Base-by-base conservation (phyloP, 306 rosid species). In the Potentilla sterilis region DNA sequence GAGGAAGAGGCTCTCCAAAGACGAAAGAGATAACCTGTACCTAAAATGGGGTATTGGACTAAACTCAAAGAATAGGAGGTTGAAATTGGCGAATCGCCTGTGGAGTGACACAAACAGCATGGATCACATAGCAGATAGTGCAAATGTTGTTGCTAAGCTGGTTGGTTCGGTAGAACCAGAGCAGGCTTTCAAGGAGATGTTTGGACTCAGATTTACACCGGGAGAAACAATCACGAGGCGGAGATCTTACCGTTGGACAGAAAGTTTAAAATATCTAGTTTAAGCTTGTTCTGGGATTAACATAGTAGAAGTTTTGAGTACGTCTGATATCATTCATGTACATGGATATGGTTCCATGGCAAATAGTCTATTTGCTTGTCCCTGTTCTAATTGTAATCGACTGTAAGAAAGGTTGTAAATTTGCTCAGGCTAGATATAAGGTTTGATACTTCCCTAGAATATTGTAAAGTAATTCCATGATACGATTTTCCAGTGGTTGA, bases 151-250 rank as follows among this genome's bases (percentile, higher is more conserved):
- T 75, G 90, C 89, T 61, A 92, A 92, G 81, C 80, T 92, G 79
- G 87, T 92, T 47, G 92, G 97, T 46, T 80, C 83, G 11, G 92
- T 90, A 47, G 90, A 89, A 82, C 96, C 99, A 42, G 88, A 88
- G 24, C 85, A 77, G 28, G 99, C 99, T 32, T 89, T 85, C 85
- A 96, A 86, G 93, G 99, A 92, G 86, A 92, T 96, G 99, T 96
- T 96, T 81, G 99, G 97, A 13, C 99, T 96, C 75, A 92, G 89
- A 87, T 92, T 96, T 81, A 81, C 91, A n/a, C 96, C 97, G 37
- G 61, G 88, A 37, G 81, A 82, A n/a, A 64, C 90, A 5, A 1
- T 38, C 0, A 7, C 42, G 7, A 78, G 80, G 78, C 80, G 82
- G 74, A 92, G 61, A 83, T 84, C 83, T 77, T 78, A 77, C 51